Evolutionary conservation across 2,329 filamentous ascomycete species (phyloP), one percentile per base, ranked within the genome.

Genomic region (Pseudogymnoascus sp.): DNA sequence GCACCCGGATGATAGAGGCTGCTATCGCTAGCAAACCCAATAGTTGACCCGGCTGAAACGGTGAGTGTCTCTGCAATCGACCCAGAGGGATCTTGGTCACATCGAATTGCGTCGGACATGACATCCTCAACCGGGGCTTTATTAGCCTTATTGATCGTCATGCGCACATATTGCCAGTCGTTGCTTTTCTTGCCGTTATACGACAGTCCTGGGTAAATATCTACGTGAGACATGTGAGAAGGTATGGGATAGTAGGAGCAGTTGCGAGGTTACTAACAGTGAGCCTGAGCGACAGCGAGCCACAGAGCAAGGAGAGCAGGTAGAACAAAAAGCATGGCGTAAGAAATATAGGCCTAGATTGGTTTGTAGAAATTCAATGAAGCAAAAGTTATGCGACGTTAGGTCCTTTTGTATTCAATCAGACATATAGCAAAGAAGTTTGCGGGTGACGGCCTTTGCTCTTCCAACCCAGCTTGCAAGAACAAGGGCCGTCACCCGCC

Each of bases 51-150:
- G 12, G 45, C 45, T 19, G 8, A 25, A 33, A 55, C 45, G 8
- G 45, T n/a, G 19, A 55, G 45, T n/a, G 45, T 55, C 14, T 62
- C 25, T 28, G n/a, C 35, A 28, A 12, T 58, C 7, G 58, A 39
- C 8, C 42, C 52, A 8, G 59, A 70, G 49, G 70, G 72, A 61
- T 73, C 67, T 33, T 71, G 70, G 62, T 68, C 64, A 22, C 74
- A 74, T 64, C 73, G 75, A 60, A 74, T 71, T 58, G 75, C 74
- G 63, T 74, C 75, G 38, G 68, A 66, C 23, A 73, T 72, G 38
- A 75, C 69, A 4, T 35, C 61, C 38, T 39, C 38, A 39, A 39
- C 38, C 5, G 38, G 38, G n/a, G 38, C 38, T 39, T 39, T 39
- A 19, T 39, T 39, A 9, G 0, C n/a, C n/a, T 4, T 39, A 19